These are phyloP conservation scores for Eucalyptus tenuipes DNA, from an alignment of 345 rosid species.

Conservation along the genomic window DNA sequence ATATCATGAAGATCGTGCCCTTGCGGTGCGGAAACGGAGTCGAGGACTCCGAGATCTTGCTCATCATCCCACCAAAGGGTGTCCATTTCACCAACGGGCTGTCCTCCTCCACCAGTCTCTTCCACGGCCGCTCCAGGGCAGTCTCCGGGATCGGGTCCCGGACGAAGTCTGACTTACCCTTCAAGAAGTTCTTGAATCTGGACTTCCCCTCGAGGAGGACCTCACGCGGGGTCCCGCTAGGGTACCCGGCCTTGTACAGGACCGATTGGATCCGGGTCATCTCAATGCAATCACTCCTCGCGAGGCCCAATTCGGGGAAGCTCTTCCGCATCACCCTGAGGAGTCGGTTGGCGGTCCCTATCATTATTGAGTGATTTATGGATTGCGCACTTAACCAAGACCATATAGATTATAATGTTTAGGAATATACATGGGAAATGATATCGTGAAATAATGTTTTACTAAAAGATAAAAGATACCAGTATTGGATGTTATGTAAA, in stretches of 20 bases:
- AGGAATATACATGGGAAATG: no score
- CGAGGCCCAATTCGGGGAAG: slow-evolving; percentile 46
- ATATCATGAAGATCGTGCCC: slow-evolving; percentile 13
- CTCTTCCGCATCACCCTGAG: slow-evolving; percentile 29
- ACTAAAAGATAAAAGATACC: no score
- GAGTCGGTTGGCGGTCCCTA: slow-evolving; percentile 12
- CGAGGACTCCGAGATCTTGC: slow-evolving; percentile 12
- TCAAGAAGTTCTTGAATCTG: slow-evolving; percentile 29
- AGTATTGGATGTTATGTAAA: no score
- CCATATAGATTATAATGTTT: no score
- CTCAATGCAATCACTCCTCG: slow-evolving; percentile 27
- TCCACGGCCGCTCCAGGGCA: slow-evolving; percentile 35
- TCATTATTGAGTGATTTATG: no score
- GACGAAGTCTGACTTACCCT: slow-evolving; percentile 54
- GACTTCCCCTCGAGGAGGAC: slow-evolving; percentile 42
- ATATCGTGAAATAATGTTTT: no score
- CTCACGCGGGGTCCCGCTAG: slow-evolving; percentile 16
- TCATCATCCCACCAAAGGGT: slow-evolving; percentile 58
- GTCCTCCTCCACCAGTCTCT: slow-evolving; percentile 30
- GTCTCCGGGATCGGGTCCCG: slow-evolving; percentile 10
- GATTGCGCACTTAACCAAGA: no score
- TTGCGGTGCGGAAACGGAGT: slow-evolving; percentile 28
- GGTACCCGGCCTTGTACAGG: slow-evolving; percentile 39
- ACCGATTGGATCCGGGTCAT: slow-evolving; percentile 56
- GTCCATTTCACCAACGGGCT: slow-evolving; percentile 47